phyloP scores from a whole-genome alignment of 176 grass and related monocot species.

The Zizania latifolia region DNA sequence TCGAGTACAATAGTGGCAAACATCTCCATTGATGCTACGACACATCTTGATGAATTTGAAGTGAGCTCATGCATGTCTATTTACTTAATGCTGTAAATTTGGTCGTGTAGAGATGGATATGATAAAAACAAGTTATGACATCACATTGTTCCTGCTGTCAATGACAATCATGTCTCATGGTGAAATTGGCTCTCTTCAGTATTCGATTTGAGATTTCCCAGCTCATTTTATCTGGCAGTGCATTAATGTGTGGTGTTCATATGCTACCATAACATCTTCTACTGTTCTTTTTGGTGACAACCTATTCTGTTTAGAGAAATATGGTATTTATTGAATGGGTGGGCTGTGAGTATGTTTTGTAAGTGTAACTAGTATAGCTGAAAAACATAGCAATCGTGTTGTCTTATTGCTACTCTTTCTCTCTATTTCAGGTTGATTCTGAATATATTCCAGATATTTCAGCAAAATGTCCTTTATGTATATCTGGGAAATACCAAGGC shows the following conservation, averaged over 20 bases:
- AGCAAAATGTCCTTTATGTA: constrained; percentile 47
- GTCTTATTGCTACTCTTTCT: constrained; percentile 26
- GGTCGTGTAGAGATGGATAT: background rate
- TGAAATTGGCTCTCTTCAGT: background rate
- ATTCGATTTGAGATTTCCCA: background rate
- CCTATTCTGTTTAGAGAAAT: background rate
- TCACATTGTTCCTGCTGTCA: too few relatives aligned
- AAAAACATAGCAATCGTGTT: background rate
- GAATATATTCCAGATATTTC: constrained; percentile 78
- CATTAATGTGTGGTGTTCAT: background rate
- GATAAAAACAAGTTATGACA: too few relatives aligned
- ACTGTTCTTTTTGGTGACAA: background rate
- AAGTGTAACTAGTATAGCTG: background rate
- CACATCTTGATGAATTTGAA: constrained; percentile 74
- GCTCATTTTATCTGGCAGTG: background rate
- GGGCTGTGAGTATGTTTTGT: background rate
- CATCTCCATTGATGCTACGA: constrained; percentile 56
- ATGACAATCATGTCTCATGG: background rate
- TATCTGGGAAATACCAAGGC: constrained; percentile 85
- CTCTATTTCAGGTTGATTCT: constrained; percentile 54
- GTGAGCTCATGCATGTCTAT: constrained; percentile 38
- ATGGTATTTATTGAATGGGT: background rate
- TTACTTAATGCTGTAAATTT: background rate
- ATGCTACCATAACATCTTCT: background rate
- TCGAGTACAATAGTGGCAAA: constrained; percentile 64